Evolutionary conservation across 1,139 yeast genomes (phyloP), one percentile per base, ranked within the genome.

Genomic region (Protomyces gravidus): DNA sequence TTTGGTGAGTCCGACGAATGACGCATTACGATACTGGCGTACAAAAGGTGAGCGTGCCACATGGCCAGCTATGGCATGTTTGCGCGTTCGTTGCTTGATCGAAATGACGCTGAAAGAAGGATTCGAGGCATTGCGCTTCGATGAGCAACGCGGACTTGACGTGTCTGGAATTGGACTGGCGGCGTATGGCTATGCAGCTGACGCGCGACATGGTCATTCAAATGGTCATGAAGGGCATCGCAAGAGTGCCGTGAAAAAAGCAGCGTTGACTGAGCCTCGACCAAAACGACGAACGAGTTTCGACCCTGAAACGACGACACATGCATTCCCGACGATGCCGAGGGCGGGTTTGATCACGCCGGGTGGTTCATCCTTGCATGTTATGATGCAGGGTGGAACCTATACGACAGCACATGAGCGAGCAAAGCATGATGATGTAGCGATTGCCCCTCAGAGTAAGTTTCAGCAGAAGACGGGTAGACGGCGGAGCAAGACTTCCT

Each of bases 41-140:
- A 75, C 80, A 58, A 89, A 90, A 33, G 99, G 99, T 3, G 97
- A 90, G 71, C 78, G 86, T 65, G 86, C 95, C 53, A 89, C 90
- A 0, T 92, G 98, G 98, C 96, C 96, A 0, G 80, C 88, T 63
- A 78, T 89, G 65, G 89, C 97, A 0, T 75, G 90, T 49, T 76
- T 94, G 47, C 85, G 90, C 83, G 86, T 96, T 0, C 76, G 99
- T 59, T 88, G 97, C 68, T 83, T 92, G 1, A 86, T 90, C 61
- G 99, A 92, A 73, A 87, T 86, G 73, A 86, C 90, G 32, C 76
- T 92, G 62, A 96, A 90, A 13, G 51, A 57, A 45, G 36, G 61
- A 15, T 50, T 32, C 36, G 58, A 53, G 46, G 46, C 33, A 17
- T 13, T 39, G 27, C 32, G 58, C 23, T 45, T 45, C n/a, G 51